These are phyloP conservation scores for Apophysomyces ossiformis DNA, from an alignment of 371 early-diverging fungal species.

Conservation along the genomic window DNA sequence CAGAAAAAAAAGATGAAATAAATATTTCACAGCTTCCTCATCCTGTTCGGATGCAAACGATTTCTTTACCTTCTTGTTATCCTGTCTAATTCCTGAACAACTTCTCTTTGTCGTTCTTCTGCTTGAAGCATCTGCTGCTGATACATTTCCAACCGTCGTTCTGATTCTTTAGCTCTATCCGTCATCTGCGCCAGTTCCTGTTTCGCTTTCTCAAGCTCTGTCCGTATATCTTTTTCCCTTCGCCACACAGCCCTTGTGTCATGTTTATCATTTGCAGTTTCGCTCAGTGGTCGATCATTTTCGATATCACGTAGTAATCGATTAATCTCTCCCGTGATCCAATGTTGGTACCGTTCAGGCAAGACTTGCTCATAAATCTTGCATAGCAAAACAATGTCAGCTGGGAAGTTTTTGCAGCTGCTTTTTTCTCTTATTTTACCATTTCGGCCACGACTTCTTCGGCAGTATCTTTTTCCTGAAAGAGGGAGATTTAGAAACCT, in stretches of 20 bases:
- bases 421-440: slow-evolving; percentile 39
- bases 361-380: slow-evolving; percentile 83
- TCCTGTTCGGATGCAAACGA: not conserved
- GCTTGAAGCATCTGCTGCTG: slow-evolving; percentile 31
- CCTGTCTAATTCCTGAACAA: slow-evolving; percentile 28
- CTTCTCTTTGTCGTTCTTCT: slow-evolving; percentile 41
- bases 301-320: slow-evolving; percentile 79
- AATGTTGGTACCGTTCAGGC: slow-evolving; percentile 71
- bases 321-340: slow-evolving; percentile 86
- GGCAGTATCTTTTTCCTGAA: slow-evolving; percentile 80
- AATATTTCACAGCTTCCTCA: slow-evolving; percentile 1
- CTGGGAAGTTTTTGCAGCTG: not conserved
- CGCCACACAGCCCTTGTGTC: slow-evolving; percentile 42
- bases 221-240: slow-evolving; percentile 43
- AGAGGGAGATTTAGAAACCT: not conserved
- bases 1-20: not conserved
- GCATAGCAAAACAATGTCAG: slow-evolving; percentile 3
- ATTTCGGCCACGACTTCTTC: slow-evolving; percentile 92
- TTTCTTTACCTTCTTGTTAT: slow-evolving; percentile 12
- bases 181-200: slow-evolving; percentile 33
- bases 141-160: slow-evolving; percentile 34
- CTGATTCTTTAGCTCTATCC: slow-evolving; percentile 38
- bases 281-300: slow-evolving; percentile 34
- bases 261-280: slow-evolving; percentile 36
- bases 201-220: slow-evolving; percentile 38